Evolutionary conservation across 2,329 filamentous ascomycete genomes (phyloP), one percentile per base, ranked within the genome.

Genomic region (Claviceps arundinis): DNA sequence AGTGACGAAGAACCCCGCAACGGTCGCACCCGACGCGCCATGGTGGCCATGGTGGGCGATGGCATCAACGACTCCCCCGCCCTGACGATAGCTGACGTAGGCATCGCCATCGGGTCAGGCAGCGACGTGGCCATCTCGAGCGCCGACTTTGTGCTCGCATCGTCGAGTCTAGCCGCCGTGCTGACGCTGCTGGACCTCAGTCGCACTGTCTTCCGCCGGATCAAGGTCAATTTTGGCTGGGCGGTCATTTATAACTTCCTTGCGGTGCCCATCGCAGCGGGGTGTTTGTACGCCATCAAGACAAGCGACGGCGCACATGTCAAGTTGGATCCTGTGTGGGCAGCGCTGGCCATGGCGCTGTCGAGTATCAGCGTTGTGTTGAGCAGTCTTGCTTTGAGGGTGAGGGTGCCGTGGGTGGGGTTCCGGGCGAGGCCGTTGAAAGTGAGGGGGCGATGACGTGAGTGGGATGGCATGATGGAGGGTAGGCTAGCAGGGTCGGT

Each of bases 11-110:
- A 3, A 54, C 66, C 68, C 58, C 52, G 53, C 44, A n/a, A 68
- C 57, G 52, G 53, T 40, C 57, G 61, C 7, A 59, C 59, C 1
- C 65, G 65, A 6, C 73, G 76, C 4, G 73, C 75, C 8, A 73
- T 69, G 50, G 78, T 95, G 5, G 89, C 86, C 59, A 94, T 95
- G 80, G 84, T 93, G 5, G 89, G 89, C 52, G 89, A 94, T 64
- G 89, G 89, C 58, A 89, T 93, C 70, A 95, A 95, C 67, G 89
- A 95, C 70, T 83, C 87, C 0, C 88, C 89, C 0, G 89, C 89
- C 6, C 78, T 95, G 38, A 80, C 85, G 5, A 81, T 80, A 19
- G 87, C 89, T 16, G 89, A 95, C 62, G 82, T 94, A 0, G 87
- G 85, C 59, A 86, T 95, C 56, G 88, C 89, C 51, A 84, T 95